Evolutionary conservation across 345 rosid genomes (phyloP), one percentile per base, ranked within the genome.

Genomic region (Linum lewisii): DNA sequence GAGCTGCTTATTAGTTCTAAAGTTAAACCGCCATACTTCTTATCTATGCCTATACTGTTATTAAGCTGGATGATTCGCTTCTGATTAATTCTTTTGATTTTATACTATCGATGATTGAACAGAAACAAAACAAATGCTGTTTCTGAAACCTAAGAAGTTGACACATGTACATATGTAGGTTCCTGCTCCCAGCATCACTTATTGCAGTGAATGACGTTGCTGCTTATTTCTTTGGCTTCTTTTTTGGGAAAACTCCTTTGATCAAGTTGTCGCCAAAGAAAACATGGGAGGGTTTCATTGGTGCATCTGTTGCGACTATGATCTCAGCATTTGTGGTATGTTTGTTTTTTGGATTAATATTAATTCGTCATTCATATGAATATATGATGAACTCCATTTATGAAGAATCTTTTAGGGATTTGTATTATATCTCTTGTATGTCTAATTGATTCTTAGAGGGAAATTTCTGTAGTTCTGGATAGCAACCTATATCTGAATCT

Each of bases 271-370:
- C 97, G 66, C 97, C 97, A 20, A 93, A 93, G 85, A 89, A 93
- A 79, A 93, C 97, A 52, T 93, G 97, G 99, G 99, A 93, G 64
- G 99, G 97, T 26, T 93, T 93, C 71, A 85, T 87, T 23, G 97
- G 99, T 66, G 99, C 94, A 38, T 89, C 95, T 64, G 76, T 93
- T 54, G 75, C 95, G 37, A 93, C 99, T 32, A 82, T 93, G 59
- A 84, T 84, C 69, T 83, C 94, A 70, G 97, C 99, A 26, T 89
- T 89, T 81, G 62, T 81, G 78, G 99, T 93, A 65, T 75, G 94
- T 62, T 44, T 25, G 3, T 8, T 15, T 29, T 63, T 47, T 65
- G 55, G 21, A n/a, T 51, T n/a, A n/a, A 22, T n/a, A 51, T 7
- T 51, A 51, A 51, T 20, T 51, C 9, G 23, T 51, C 23, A 20